Evolutionary conservation across 441 rosid species (phyloP), one percentile per base, ranked within the genome.

Genomic region (Cnidoscolus chayamansa): DNA sequence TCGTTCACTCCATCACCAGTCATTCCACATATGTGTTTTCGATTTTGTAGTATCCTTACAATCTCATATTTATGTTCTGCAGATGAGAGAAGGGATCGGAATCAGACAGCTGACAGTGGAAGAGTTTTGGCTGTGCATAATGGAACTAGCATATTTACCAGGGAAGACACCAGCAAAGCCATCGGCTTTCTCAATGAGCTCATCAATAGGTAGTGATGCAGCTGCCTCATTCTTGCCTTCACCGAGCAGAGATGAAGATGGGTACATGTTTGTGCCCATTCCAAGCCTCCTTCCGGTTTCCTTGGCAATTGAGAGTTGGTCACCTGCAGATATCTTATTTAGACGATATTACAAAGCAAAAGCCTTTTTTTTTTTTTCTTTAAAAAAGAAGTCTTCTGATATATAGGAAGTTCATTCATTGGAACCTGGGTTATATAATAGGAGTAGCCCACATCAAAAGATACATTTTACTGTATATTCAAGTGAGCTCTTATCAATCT

Each of bases 191-290:
- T 92, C 97, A 6, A 89, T 93, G 76, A 93, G 83, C 83, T 90
- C 97, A 73, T 94, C 99, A 50, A 92, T 83, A 0, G 95, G 98
- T 76, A 94, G 82, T 65, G 89, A 81, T 67, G 89, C 94, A 45
- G 86, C 77, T 83, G 71, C 84, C 3, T 80, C 77, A 65, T 89
- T 92, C 81, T 86, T 89, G 80, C 83, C 81, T 51, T 86, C 88
- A 48, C 91, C 89, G 37, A 94, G 93, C 69, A 94, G 85, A 79
- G 96, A 79, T 56, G 97, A 88, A 61, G 98, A 90, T 9, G 98
- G 99, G 74, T 94, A 90, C 99, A 94, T 94, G 73, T 94, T 92
- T 72, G 98, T 87, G 77, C 99, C 99, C 99, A 94, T 94, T 80
- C 97, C 98, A 65, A 94, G 97, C 76, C 99, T 87, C 64, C 97